Evolutionary conservation across 345 rosid species (phyloP), one percentile per base, ranked within the genome.

Genomic region (Hirschfeldia incana): DNA sequence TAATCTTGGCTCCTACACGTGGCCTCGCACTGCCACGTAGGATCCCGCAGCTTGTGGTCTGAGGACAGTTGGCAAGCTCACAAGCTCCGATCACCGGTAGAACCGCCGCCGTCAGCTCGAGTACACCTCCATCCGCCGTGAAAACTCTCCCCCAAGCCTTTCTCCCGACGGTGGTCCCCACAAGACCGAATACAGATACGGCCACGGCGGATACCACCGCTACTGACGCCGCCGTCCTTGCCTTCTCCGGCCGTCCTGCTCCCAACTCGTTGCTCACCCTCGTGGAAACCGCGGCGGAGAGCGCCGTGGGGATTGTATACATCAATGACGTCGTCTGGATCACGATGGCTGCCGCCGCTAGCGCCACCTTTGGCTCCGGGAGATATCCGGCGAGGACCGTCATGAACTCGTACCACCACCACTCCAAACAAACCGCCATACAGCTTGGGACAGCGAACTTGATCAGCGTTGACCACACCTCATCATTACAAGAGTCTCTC

Each of bases 321-420:
- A 94, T 76, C 5, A 94, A 86, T 0, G 97, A 91, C 0, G 97
- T 94, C 0, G 98, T 94, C 63, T 92, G 98, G 8, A 94, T 94
- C 15, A 94, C 88, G 4, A 94, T 88, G 0, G 97, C 94, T 0
- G 97, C 85, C 0, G 95, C 81, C 0, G 97, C 97, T 0, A 94
- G 78, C 0, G 95, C 85, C 0, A 86, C 89, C 1, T 34, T 81
- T 5, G 97, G 97, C 5, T 82, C 83, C 0, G 75, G 76, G 27
- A 94, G 85, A 61, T 89, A 91, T 0, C 98, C 98, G 0, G 97
- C 86, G 4, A 85, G 84, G n/a, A 94, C 84, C 6, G 97, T 92
- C 98, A 94, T 92, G 81, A 94, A 80, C 73, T 94, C 97, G 21
- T 92, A 94, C 98, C 98, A 94, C 98, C 98, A 94, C 98, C 98